A percentile compares a stretch with the other conserved stretches of the same genome.
Evolutionary conservation across 1,139 yeast species (phyloP).

Genomic region (Debaryomyces psychrophilus): DNA sequence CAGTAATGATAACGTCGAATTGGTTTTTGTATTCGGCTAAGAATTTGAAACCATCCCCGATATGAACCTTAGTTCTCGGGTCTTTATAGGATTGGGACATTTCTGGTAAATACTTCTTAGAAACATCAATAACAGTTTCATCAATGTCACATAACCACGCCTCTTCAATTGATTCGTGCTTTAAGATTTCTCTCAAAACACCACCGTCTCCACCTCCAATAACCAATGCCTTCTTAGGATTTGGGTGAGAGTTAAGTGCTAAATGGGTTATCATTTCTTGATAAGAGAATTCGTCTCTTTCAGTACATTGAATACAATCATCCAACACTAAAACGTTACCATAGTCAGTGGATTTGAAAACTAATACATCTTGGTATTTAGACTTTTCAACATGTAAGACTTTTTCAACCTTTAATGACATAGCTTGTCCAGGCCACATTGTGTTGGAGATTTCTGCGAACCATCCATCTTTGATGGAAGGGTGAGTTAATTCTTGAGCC

Average conservation of each 20-base stretch:
- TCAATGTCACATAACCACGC: slow-evolving; percentile 92
- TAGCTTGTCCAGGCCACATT: slow-evolving; percentile 96
- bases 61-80: slow-evolving; percentile 80
- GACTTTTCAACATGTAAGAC: slow-evolving; percentile 80
- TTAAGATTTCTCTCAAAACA: slow-evolving; percentile 87
- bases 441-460: slow-evolving; percentile 85
- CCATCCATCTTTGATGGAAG: slow-evolving; percentile 83
- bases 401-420: slow-evolving; percentile 81
- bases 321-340: slow-evolving; percentile 92
- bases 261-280: slow-evolving; percentile 95
- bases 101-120: slow-evolving; percentile 81
- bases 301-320: slow-evolving; percentile 90
- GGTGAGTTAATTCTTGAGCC: slow-evolving; percentile 61
- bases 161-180: slow-evolving; percentile 79
- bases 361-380: slow-evolving; percentile 84
- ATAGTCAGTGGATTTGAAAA: slow-evolving; percentile 82
- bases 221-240: slow-evolving; percentile 86
- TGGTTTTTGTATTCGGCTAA: slow-evolving; percentile 68
- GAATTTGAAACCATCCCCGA: slow-evolving; percentile 93
- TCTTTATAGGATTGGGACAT: slow-evolving; percentile 80
- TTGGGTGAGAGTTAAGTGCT: slow-evolving; percentile 86
- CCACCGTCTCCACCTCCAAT: slow-evolving; percentile 99
- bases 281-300: slow-evolving; percentile 91
- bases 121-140: slow-evolving; percentile 80
- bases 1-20: slow-evolving; percentile 90